Base-by-base conservation (phyloP, 805 yeast species). In the Nakazawaea populi region DNA sequence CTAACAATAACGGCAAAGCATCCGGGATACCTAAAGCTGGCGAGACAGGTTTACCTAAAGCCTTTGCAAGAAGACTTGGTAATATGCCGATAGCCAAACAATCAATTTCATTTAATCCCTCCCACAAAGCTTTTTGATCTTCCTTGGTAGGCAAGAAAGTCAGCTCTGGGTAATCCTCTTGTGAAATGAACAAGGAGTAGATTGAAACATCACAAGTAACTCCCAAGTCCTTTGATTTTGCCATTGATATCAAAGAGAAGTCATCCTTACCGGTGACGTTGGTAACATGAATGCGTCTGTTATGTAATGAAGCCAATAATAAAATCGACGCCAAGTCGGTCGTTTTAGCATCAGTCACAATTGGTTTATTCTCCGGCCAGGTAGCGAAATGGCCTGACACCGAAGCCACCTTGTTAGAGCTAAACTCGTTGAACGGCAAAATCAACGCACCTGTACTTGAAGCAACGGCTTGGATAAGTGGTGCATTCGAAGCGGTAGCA, bases 241-340 rank as follows among this genome's bases (percentile, higher is more conserved):
- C 89, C 80, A 92, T 81, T 63, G 79, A 77, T 62, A 92, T 87
- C 64, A 92, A 75, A 54, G 87, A 83, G 64, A 92, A 75, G 67
- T 92, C 98, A 57, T 85, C 89, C 64, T 77, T 82, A 53, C 85
- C 76, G 41, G 87, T 81, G 47, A 92, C 94, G 58, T 87, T 90
- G 51, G 96, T 88, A 60, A 92, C 83, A 69, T 92, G 98, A 56
- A 92, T 85, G 40, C 89, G 74, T 62, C 96, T 80, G 70, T 74
- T 79, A 75, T 88, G 90, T 64, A 92, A 77, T 30, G 96, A 87
- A 42, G 97, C 96, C 70, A 92, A 75, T 62, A 92, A 77, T 65
- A 92, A 73, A 43, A 91, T 85, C 3, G 96, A 87, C n/a, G 98
- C 98, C 62, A 92, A 75, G 62, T 89, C 92, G 39, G 97, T 87